Percentiles rank a stretch among this genome's conserved stretches.
Conservation (phyloP, 352 stramenopile genomes). For the Pythium coloratum region DNA sequence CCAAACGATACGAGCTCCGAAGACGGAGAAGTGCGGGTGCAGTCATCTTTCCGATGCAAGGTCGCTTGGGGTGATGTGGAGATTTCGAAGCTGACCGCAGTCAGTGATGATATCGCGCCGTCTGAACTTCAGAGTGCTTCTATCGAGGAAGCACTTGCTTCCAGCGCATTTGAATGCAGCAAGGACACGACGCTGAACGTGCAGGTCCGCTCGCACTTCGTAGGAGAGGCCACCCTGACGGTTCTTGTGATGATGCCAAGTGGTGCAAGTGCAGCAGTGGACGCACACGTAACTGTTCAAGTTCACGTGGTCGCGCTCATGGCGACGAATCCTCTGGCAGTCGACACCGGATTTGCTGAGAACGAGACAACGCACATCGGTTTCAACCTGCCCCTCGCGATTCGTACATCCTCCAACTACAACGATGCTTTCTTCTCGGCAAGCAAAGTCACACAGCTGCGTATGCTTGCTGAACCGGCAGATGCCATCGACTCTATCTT, state of each 20-base stretch:
- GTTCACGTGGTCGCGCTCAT: conserved; percentile 13
- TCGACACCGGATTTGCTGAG: neutral
- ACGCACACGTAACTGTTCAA: neutral
- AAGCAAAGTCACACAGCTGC: neutral
- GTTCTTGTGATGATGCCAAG: neutral
- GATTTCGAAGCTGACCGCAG: neutral
- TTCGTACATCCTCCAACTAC: neutral
- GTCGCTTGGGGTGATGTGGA: conserved; percentile 4
- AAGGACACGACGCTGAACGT: neutral
- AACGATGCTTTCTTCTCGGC: neutral
- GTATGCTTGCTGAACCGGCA: neutral
- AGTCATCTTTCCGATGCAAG: conserved; percentile 9
- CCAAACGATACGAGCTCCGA: neutral
- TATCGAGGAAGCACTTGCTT: neutral
- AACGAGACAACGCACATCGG: neutral
- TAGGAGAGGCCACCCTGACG: conserved; percentile 1
- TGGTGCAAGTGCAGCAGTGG: neutral
- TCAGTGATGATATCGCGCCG: neutral
- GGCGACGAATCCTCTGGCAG: neutral
- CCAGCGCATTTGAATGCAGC: neutral
- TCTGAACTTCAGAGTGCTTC: neutral
- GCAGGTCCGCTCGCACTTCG: neutral
- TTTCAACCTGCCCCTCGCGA: conserved; percentile 11
- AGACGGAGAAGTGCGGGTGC: neutral
- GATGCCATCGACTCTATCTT: neutral